A percentile compares a stretch with the other conserved stretches of the same genome.
Conservation (phyloP, 2,329 filamentous ascomycete genomes). For the Curvularia sp. region DNA sequence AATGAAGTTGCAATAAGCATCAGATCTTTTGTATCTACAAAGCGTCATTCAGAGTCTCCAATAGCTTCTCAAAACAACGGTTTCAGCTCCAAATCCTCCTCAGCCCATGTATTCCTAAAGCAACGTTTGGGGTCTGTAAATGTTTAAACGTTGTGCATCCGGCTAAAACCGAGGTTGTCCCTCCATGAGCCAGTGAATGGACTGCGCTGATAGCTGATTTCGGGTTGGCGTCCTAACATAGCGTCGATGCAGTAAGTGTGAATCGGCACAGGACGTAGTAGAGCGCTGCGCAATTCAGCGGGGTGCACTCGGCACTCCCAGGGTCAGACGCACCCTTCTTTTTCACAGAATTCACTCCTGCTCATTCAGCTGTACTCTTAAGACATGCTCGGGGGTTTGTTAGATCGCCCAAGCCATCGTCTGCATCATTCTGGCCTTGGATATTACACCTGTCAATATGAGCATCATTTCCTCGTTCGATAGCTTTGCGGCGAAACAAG, state of each 20-base stretch:
- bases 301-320: conserved; percentile 8
- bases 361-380: background rate
- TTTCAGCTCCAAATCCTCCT: background rate
- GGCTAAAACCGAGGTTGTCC: background rate
- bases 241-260: background rate
- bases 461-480: background rate
- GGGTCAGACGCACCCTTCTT: background rate
- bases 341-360: background rate
- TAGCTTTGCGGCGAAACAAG: background rate
- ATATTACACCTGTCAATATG: background rate
- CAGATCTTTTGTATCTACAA: too few relatives aligned
- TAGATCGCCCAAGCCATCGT: too few relatives aligned
- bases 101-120: background rate
- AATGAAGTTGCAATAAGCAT: too few relatives aligned
- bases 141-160: background rate
- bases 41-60: background rate
- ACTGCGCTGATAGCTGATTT: background rate
- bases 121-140: background rate
- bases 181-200: background rate
- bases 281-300: background rate
- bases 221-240: background rate
- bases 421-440: too few relatives aligned
- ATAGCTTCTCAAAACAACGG: background rate
- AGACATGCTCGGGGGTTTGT: background rate
- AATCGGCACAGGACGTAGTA: background rate